Conservation (phyloP, 345 rosid genomes). For the Melaleuca alternifolia region DNA sequence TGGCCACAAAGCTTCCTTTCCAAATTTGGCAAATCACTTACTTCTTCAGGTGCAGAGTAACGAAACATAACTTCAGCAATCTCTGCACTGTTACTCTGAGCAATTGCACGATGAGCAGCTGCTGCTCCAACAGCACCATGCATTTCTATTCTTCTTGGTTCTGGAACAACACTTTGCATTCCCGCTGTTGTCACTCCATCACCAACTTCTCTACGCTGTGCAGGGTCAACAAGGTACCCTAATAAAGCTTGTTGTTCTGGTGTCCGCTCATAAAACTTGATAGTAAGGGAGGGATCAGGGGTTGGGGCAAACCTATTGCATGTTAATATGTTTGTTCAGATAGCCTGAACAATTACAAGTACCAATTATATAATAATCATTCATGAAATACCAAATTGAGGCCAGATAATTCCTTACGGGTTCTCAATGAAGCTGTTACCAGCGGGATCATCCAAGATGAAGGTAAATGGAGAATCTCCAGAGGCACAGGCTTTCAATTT, state of each 20-base stretch:
- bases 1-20: neutral
- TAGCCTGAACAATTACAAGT: neutral
- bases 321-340: neutral
- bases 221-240: conserved; percentile 56
- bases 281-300: conserved; percentile 59
- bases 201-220: conserved; percentile 31
- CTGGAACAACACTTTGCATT: conserved; percentile 9
- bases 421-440: conserved; percentile 97
- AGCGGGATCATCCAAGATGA: conserved; percentile 84
- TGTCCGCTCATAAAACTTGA: conserved; percentile 80
- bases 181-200: conserved; percentile 18
- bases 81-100: conserved; percentile 74
- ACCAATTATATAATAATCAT: neutral
- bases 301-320: conserved; percentile 67
- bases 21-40: conserved; percentile 1
- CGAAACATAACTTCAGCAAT: conserved; percentile 68
- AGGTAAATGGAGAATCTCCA: conserved; percentile 52
- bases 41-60: conserved; percentile 92
- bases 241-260: conserved; percentile 71
- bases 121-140: conserved; percentile 85
- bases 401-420: conserved; percentile 43
- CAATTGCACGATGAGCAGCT: conserved; percentile 81
- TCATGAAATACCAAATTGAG: neutral
- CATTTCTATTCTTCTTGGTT: conserved; percentile 23
- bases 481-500: conserved; percentile 76